These are phyloP conservation scores for Cytidiella melzeri DNA, from an alignment of 768 basidiomycete species.

Conservation along the genomic window DNA sequence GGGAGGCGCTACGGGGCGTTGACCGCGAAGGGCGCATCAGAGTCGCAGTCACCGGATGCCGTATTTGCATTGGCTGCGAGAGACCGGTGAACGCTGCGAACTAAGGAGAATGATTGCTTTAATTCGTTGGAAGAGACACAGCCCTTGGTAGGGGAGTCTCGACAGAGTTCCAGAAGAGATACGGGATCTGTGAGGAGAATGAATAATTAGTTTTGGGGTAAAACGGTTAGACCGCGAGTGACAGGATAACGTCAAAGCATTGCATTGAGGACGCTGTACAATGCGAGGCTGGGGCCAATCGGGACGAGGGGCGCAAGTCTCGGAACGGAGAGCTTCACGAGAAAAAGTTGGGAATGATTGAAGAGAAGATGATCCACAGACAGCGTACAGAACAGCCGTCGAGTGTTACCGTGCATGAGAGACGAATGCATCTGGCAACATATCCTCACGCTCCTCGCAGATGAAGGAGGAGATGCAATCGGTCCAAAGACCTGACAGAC, in stretches of 20 bases:
- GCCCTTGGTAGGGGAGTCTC: background rate
- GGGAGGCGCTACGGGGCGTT: background rate
- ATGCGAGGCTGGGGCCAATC: slow-evolving; percentile 35
- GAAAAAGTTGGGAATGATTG: slow-evolving; percentile 31
- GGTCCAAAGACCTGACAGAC: slow-evolving; percentile 14
- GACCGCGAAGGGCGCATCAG: slow-evolving; percentile 1
- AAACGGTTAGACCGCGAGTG: slow-evolving; percentile 31
- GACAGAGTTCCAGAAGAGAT: slow-evolving; percentile 1
- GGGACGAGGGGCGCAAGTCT: slow-evolving; percentile 34
- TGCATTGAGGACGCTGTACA: slow-evolving; percentile 3
- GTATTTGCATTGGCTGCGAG: too few species aligned
- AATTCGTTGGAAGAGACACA: slow-evolving; percentile 1
- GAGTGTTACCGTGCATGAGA: background rate
- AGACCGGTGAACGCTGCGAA: too few species aligned
- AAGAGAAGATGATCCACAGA: slow-evolving; percentile 19
- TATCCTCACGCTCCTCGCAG: slow-evolving; percentile 5
- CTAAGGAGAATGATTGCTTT: too few species aligned
- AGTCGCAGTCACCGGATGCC: too few species aligned
- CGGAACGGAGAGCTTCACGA: slow-evolving; percentile 39
- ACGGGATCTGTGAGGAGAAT: slow-evolving; percentile 9
- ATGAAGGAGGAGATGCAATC: slow-evolving; percentile 21
- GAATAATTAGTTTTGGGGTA: slow-evolving; percentile 6
- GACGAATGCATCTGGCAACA: slow-evolving; percentile 6
- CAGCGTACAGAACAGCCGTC: slow-evolving; percentile 2
- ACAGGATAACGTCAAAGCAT: slow-evolving; percentile 30